Evolutionary conservation across 176 grass and related monocot genomes (phyloP).

Genomic region (Chloris gayana): DNA sequence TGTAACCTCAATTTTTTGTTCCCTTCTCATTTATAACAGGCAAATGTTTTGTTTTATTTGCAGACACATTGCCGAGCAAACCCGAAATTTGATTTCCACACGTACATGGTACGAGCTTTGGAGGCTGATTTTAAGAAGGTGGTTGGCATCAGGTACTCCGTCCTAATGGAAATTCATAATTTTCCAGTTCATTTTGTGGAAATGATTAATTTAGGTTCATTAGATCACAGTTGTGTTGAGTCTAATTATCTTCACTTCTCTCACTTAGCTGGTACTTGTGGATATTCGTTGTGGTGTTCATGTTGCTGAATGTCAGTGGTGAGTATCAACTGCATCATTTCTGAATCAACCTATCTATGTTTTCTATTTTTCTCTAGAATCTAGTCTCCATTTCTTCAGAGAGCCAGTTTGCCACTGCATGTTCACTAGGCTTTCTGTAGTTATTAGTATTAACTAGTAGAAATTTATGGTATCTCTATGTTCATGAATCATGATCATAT

Average conservation of each 20-base stretch:
- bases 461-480: background rate
- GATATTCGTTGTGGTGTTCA: conserved; percentile 92
- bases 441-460: background rate
- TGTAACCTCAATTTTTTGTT: background rate
- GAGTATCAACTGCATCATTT: conserved; percentile 23
- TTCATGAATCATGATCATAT: conserved; percentile 24
- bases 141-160: conserved; percentile 86
- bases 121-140: conserved; percentile 97
- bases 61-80: conserved; percentile 84
- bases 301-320: conserved; percentile 93
- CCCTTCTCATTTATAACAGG: background rate
- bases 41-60: background rate
- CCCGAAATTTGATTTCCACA: conserved; percentile 88
- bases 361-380: background rate
- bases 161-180: background rate
- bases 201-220: conserved; percentile 6
- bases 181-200: conserved; percentile 19
- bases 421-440: background rate
- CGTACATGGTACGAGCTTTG: conserved; percentile 79
- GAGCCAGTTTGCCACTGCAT: background rate
- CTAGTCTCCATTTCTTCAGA: background rate
- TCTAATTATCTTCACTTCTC: background rate
- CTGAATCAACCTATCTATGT: background rate
- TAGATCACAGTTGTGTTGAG: background rate
- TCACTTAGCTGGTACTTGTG: conserved; percentile 83